Evolutionary conservation across 805 yeast genomes (phyloP).

Genomic region (Ogataea henricii): DNA sequence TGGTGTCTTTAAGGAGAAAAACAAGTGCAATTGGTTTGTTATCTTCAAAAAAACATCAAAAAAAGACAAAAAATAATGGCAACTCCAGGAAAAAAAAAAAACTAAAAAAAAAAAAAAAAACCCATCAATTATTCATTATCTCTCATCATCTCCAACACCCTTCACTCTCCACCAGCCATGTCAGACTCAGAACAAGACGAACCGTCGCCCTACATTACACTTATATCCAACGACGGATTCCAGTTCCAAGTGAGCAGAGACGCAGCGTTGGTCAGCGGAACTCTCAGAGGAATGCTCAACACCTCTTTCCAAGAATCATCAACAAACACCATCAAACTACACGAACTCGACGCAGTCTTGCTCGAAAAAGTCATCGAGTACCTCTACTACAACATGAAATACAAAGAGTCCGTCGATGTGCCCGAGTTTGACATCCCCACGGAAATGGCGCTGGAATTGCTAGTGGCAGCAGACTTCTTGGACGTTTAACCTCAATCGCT

Average conservation of each 20-base stretch:
- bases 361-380: slow-evolving; percentile 85
- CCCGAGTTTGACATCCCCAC: slow-evolving; percentile 93
- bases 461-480: slow-evolving; percentile 90
- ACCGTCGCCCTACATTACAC: slow-evolving; percentile 49
- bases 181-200: slow-evolving; percentile 25
- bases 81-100: neutral
- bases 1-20: no score
- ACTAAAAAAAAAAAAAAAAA: neutral
- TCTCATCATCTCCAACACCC: neutral
- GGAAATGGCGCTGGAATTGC: slow-evolving; percentile 85
- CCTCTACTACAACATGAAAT: slow-evolving; percentile 71
- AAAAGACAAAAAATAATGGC: neutral
- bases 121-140: neutral
- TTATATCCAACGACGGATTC: slow-evolving; percentile 74
- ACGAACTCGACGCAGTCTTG: slow-evolving; percentile 69
- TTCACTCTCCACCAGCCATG: slow-evolving; percentile 11
- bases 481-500: slow-evolving; percentile 47
- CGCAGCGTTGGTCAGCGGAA: slow-evolving; percentile 74
- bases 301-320: slow-evolving; percentile 61
- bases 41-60: neutral
- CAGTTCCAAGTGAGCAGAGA: slow-evolving; percentile 63
- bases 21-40: neutral
- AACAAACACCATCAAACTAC: slow-evolving; percentile 53
- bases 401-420: slow-evolving; percentile 60
- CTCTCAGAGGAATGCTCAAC: slow-evolving; percentile 57